Base-by-base conservation (phyloP, 176 grass and related monocot genomes). In the Oryza longistaminata region DNA sequence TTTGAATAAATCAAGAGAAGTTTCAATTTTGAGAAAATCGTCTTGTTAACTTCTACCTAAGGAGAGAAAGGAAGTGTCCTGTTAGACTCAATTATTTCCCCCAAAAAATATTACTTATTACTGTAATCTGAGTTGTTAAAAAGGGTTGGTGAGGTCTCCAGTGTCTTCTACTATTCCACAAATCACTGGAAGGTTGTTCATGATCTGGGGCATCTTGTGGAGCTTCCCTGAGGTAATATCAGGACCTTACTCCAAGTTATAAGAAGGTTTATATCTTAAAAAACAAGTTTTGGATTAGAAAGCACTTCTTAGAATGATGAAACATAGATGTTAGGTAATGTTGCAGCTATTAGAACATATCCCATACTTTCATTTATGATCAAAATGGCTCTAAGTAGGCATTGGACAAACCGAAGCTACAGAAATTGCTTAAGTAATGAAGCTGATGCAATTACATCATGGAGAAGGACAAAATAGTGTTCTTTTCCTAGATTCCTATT, bases 61-160 rank as follows among this genome's bases (percentile, higher is more conserved):
- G 35, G 5, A 37, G 35, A 37, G 35, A 37, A 37, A 37, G 35
- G 35, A 4, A 37, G 35, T 37, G 35, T 37, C 33, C 33, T 33
- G 33, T 33, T 33, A 33, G 33, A 33, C 33, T 33, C 33, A 33
- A 33, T 33, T 33, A 33, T 33, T 33, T 33, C 33, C 33, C 33
- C 33, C 33, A 33, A 33, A 33, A 34, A 34, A 34, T 34, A 34
- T 34, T 34, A 34, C 33, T 34, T 34, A 34, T 34, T 34, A 34
- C 33, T 34, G 33, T 34, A 34, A 34, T 1, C 19, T 71, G 52
- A 85, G 48, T 70, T 79, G 5, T 10, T 67, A 4, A 7, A 62
- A 78, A 81, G 85, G 85, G 15, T 11, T 87, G 8, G 77, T 81
- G 70, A 87, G 24, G 25, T 87, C 85, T 74, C 85, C 77, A 4